Conservation (phyloP, 768 basidiomycete genomes). For the Hirschioporus abietinus region DNA sequence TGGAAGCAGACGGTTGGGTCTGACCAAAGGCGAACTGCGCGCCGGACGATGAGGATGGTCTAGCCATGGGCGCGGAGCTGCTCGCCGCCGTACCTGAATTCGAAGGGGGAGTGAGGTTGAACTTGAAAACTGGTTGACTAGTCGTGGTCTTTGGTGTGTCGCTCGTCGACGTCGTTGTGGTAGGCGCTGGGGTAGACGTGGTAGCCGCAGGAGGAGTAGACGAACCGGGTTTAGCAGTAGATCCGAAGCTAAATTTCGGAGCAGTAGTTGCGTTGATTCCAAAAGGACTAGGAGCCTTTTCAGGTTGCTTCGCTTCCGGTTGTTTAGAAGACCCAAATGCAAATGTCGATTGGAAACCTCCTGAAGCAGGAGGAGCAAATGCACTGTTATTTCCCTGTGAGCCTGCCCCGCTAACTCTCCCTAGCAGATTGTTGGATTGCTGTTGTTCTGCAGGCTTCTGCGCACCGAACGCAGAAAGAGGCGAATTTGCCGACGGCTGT, state of each 20-base stretch:
- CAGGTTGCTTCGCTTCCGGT: neutral
- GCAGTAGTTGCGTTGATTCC: neutral
- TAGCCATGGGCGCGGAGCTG: neutral
- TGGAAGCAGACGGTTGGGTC: neutral
- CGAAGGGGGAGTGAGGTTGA: neutral
- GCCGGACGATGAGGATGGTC: neutral
- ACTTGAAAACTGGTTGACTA: conserved; percentile 3
- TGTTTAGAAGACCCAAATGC: neutral
- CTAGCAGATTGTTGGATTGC: neutral
- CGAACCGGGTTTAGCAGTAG: neutral
- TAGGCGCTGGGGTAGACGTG: neutral
- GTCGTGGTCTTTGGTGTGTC: neutral
- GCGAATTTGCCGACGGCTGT: conserved; percentile 4
- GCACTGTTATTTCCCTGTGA: neutral
- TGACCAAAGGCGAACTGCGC: neutral
- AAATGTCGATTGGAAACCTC: neutral
- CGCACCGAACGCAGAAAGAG: conserved; percentile 7
- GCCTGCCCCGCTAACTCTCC: neutral
- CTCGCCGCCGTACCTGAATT: neutral
- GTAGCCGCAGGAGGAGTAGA: neutral
- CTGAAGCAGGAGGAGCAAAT: neutral
- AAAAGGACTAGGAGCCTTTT: neutral
- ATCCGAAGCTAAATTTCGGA: neutral
- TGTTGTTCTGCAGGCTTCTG: conserved; percentile 10
- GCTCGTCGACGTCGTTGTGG: neutral